Evolutionary conservation across 2,329 filamentous ascomycete genomes (phyloP).

Genomic region (Hymenoscyphus fructigenus): DNA sequence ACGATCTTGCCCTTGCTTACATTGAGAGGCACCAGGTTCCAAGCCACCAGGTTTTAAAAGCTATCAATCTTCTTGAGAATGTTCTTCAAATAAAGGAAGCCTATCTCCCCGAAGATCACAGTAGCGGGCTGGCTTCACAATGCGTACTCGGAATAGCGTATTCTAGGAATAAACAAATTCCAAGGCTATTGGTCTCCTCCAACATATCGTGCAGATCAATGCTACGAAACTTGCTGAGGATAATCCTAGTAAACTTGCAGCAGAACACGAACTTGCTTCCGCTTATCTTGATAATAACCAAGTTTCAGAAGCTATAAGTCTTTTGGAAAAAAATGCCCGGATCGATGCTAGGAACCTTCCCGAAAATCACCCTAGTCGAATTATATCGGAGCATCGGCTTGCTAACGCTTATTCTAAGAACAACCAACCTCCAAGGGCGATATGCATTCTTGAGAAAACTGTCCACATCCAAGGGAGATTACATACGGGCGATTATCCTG

Average conservation of each 20-base stretch:
- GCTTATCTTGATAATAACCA: not conserved
- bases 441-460: not conserved
- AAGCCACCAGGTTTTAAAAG: not conserved
- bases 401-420: not conserved
- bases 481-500: not conserved
- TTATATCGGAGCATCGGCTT: not conserved
- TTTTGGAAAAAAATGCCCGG: not conserved
- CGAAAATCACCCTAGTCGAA: not conserved
- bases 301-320: not conserved
- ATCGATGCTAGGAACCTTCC: not conserved
- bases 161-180: not conserved
- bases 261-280: not conserved
- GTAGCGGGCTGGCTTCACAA: not conserved
- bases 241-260: not conserved
- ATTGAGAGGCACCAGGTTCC: too few relatives aligned
- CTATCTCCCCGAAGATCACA: not conserved
- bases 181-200: not conserved
- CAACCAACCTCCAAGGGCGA: not conserved
- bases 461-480: too few relatives aligned
- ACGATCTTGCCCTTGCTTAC: not conserved
- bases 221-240: not conserved
- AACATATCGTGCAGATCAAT: not conserved
- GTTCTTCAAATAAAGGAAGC: not conserved
- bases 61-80: not conserved
- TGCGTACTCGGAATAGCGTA: not conserved